Conservation (phyloP, 1,139 yeast species). For the Geotrichum cucujoidarum region DNA sequence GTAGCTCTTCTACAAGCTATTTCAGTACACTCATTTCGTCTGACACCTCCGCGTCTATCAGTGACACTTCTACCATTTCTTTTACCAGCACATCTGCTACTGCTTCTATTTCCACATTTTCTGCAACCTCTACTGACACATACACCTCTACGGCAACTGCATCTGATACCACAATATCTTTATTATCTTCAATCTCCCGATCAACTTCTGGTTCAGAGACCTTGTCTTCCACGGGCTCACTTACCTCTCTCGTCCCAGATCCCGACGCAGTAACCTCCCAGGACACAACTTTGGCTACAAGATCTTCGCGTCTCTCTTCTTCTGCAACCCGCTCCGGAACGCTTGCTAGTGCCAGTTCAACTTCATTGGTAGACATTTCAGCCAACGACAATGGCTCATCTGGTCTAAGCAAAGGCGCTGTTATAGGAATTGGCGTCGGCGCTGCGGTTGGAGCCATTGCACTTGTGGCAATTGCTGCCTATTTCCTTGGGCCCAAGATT, state of each 20-base stretch:
- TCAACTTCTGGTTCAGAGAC: too few relatives aligned
- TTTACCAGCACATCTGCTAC: constrained; percentile 1
- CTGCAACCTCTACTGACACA: background rate
- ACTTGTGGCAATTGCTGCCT: constrained; percentile 3
- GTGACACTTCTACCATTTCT: background rate
- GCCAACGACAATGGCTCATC: background rate
- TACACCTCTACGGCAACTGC: background rate
- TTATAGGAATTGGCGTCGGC: constrained; percentile 22
- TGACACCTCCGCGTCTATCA: background rate
- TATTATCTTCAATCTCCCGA: too few relatives aligned
- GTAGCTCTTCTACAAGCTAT: too few relatives aligned
- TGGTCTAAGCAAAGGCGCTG: constrained; percentile 21
- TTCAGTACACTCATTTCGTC: too few relatives aligned
- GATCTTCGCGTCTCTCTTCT: background rate
- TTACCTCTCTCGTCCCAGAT: too few relatives aligned
- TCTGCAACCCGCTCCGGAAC: background rate
- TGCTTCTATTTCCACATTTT: background rate
- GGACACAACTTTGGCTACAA: background rate
- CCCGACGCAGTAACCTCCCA: background rate
- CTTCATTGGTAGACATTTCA: background rate
- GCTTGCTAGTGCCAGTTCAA: background rate
- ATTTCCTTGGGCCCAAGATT: background rate
- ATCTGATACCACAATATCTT: too few relatives aligned
- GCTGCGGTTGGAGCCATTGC: constrained; percentile 21
- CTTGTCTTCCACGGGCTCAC: too few relatives aligned